These are phyloP conservation scores for Agrocybe pediades DNA, from an alignment of 768 basidiomycete species.

Conservation along the genomic window DNA sequence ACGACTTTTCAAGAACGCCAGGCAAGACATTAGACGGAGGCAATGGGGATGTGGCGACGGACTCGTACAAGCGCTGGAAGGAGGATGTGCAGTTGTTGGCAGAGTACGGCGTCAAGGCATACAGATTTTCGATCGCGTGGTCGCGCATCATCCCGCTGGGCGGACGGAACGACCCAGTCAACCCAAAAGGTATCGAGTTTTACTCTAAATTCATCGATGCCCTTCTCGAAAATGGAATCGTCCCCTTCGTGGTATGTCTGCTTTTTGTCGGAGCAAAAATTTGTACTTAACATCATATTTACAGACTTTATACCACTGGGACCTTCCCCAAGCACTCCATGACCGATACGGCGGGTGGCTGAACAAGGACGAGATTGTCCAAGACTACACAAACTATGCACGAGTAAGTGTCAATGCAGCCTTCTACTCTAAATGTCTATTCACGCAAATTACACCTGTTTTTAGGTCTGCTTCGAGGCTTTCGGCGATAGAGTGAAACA, in stretches of 20 bases:
- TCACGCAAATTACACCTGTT: constrained; percentile 13
- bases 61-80: constrained; percentile 69
- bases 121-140: constrained; percentile 81
- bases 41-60: constrained; percentile 70
- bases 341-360: constrained; percentile 79
- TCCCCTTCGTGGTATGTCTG: constrained; percentile 61
- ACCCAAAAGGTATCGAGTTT: constrained; percentile 66
- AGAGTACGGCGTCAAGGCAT: constrained; percentile 67
- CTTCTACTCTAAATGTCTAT: constrained; percentile 11
- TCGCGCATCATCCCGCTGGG: constrained; percentile 74
- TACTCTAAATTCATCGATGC: constrained; percentile 75
- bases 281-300: constrained; percentile 1
- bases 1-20: constrained; percentile 64
- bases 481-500: constrained; percentile 79
- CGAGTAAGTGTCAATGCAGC: constrained; percentile 32
- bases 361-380: constrained; percentile 68
- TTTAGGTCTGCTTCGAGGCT: constrained; percentile 67
- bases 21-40: constrained; percentile 72
- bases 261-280: background rate
- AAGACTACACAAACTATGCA: constrained; percentile 66
- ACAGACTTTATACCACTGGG: constrained; percentile 79
- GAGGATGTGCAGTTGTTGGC: constrained; percentile 66
- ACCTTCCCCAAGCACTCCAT: constrained; percentile 73
- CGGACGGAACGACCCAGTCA: constrained; percentile 72
- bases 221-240: constrained; percentile 61